These are phyloP conservation scores for Periconia macrospinosa DNA, from an alignment of 2,329 filamentous ascomycete species.

Conservation along the genomic window DNA sequence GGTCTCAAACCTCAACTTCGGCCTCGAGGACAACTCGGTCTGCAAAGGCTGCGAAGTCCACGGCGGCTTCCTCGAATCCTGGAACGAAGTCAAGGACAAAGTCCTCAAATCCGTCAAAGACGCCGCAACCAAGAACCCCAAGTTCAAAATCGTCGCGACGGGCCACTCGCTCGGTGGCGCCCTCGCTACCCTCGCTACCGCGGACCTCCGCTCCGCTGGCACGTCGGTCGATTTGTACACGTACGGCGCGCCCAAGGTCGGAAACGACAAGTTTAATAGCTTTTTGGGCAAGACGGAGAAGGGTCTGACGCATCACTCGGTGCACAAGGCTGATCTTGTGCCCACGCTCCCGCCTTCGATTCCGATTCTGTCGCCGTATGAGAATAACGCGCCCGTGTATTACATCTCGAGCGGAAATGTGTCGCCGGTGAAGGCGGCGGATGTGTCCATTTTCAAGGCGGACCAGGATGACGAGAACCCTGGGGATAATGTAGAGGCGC, in stretches of 20 bases:
- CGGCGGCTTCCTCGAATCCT: constrained; percentile 62
- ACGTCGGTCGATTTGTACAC: constrained; percentile 61
- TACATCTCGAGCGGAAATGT: constrained; percentile 43
- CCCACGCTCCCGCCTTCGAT: constrained; percentile 63
- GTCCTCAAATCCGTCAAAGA: constrained; percentile 50
- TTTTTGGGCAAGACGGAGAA: constrained; percentile 59
- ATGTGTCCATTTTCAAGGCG: constrained; percentile 24
- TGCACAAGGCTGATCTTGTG: constrained; percentile 68
- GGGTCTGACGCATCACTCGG: constrained; percentile 62
- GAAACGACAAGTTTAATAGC: constrained; percentile 57
- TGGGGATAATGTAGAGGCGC: constrained; percentile 29
- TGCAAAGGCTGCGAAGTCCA: constrained; percentile 56
- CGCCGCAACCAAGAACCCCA: constrained; percentile 52
- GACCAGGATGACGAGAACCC: constrained; percentile 40
- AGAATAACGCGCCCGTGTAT: constrained; percentile 61
- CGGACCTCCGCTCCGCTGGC: constrained; percentile 56
- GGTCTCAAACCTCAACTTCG: constrained; percentile 58
- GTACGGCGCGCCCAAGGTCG: constrained; percentile 68
- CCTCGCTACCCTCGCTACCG: constrained; percentile 62
- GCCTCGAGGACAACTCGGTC: constrained; percentile 44
- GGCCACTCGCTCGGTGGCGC: constrained; percentile 72
- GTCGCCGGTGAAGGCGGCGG: constrained; percentile 17
- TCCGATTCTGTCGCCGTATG: constrained; percentile 61
- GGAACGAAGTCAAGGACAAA: constrained; percentile 54
- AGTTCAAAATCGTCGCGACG: constrained; percentile 59